Evolutionary conservation across 2,329 filamentous ascomycete genomes (phyloP), one percentile per base, ranked within the genome.

Genomic region (Cladosporium sp.): DNA sequence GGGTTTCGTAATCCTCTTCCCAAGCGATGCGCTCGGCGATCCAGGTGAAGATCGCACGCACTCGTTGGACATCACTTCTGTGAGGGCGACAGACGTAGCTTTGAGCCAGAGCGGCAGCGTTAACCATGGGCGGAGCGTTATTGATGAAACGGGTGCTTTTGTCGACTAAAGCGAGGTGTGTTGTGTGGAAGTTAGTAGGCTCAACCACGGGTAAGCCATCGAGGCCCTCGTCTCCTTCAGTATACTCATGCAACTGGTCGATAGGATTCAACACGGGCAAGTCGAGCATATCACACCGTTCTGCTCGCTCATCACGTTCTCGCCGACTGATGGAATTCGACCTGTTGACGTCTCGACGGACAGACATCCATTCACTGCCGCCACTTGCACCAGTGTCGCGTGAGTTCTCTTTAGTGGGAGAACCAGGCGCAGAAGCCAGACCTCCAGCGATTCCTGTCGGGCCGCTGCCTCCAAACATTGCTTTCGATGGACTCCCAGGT

Each of bases 21-120:
- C 93, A 98, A 27, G 80, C 81, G 50, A 98, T 84, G 59, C 92
- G 90, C 66, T 98, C 93, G n/a, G 88, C 82, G 4, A 95, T 88
- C 92, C 92, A 98, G 1, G 88, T 96, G 63, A 97, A 98, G 55
- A 98, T 97, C 13, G 93, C 92, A 19, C 94, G 82, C 20, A 98
- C 72, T 30, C 91, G 82, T 67, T 98, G 93, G 0, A 96, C 88
- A 60, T 97, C 92, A 67, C 88, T 96, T 53, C 91, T 80, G 67
- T 96, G 95, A 0, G 93, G 94, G 22, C 93, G 82, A 64, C 94
- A 98, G 9, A 98, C 83, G 64, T 95, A 95, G 1, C 85, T 88
- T 51, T 93, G 93, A 0, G 93, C 90, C 13, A 98, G 75, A 25
- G 85, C 87, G 20, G 85, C 80, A 0, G 92, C 83, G 13, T 87